Conservation (phyloP, 2,329 filamentous ascomycete genomes). For the Colletotrichum sp. region DNA sequence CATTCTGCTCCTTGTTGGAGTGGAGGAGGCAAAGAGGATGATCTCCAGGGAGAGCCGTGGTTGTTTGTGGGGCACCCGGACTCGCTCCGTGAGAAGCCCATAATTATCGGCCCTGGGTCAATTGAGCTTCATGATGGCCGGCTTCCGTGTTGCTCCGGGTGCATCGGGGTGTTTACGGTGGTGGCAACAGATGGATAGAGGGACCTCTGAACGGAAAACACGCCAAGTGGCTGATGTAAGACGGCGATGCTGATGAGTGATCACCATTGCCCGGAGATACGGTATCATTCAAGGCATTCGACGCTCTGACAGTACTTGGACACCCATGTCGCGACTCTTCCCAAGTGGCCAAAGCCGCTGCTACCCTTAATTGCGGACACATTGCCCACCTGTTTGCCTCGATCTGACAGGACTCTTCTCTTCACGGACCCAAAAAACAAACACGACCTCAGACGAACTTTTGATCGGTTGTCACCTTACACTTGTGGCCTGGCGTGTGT, state of each 20-base stretch:
- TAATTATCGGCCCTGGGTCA: background rate
- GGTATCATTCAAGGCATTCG: background rate
- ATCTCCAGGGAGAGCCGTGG: background rate
- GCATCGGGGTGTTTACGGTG: background rate
- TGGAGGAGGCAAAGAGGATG: background rate
- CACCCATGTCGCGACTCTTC: background rate
- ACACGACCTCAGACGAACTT: background rate
- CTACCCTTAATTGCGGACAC: constrained; percentile 1
- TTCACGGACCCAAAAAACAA: background rate
- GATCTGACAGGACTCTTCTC: background rate
- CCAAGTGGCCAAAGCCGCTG: constrained; percentile 5
- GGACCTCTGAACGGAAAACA: background rate
- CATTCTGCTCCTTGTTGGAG: background rate
- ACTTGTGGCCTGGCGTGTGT: background rate
- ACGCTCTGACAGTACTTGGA: background rate
- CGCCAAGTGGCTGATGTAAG: background rate
- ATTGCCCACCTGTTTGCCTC: constrained; percentile 1
- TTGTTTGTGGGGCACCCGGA: background rate
- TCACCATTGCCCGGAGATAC: background rate
- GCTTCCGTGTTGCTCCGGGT: background rate
- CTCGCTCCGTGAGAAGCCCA: background rate
- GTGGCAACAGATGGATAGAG: background rate
- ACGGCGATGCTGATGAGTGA: background rate
- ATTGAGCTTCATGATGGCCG: background rate
- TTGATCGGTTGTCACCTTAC: background rate